A percentile compares a stretch with the other conserved stretches of the same genome.
These are phyloP conservation scores for Penicillium sp. DNA, from an alignment of 2,329 filamentous ascomycete genomes.

Conservation along the genomic window DNA sequence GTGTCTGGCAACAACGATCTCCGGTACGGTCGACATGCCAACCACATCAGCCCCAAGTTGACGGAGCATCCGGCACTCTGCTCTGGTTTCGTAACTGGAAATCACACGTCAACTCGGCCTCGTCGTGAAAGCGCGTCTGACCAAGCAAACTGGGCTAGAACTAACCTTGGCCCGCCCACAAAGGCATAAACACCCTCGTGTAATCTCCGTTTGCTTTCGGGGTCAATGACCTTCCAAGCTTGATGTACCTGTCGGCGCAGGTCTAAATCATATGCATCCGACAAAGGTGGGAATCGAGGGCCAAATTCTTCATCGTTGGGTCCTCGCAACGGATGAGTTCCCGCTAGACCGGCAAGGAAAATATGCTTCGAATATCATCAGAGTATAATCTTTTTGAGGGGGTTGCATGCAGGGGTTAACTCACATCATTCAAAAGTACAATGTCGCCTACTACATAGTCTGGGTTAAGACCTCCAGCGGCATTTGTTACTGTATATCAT, in stretches of 20 bases:
- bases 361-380: constrained; percentile 56
- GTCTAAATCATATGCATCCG: constrained; percentile 69
- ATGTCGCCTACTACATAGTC: constrained; percentile 69
- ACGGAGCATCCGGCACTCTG: constrained; percentile 67
- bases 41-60: constrained; percentile 70
- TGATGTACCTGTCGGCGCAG: constrained; percentile 62
- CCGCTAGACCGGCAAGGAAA: constrained; percentile 66
- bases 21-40: constrained; percentile 72
- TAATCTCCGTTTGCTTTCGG: constrained; percentile 56
- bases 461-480: constrained; percentile 68
- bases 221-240: constrained; percentile 58
- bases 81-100: constrained; percentile 65
- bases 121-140: no score
- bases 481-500: constrained; percentile 62
- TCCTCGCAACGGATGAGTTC: constrained; percentile 65
- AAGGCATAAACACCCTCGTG: constrained; percentile 72
- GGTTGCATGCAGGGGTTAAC: constrained; percentile 22
- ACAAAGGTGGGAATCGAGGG: constrained; percentile 65
- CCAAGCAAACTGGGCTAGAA: constrained; percentile 14
- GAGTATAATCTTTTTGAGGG: constrained; percentile 5
- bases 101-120: neutral
- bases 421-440: constrained; percentile 67
- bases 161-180: constrained; percentile 65
- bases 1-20: constrained; percentile 70
- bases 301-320: constrained; percentile 68